Evolutionary conservation across 768 basidiomycete species (phyloP).

Genomic region (Pholiota conissans): DNA sequence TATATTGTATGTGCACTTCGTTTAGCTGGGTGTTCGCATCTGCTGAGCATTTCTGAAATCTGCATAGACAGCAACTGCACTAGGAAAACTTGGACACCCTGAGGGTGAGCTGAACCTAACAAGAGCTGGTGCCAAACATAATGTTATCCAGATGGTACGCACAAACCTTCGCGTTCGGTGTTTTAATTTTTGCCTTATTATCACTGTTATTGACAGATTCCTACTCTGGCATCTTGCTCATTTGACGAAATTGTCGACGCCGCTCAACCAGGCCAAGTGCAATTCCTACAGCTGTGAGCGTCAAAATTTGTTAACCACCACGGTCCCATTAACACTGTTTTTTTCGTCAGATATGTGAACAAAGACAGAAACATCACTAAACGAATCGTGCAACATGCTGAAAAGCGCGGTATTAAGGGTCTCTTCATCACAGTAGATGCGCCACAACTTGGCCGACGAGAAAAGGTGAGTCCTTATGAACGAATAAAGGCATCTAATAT

Average conservation of each 20-base stretch:
- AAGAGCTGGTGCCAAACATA: conserved; percentile 76
- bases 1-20: conserved; percentile 5
- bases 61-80: conserved; percentile 69
- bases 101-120: conserved; percentile 94
- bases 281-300: conserved; percentile 80
- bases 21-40: background rate
- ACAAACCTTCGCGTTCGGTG: background rate
- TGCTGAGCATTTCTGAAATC: background rate
- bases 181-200: background rate
- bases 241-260: conserved; percentile 93
- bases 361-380: conserved; percentile 82
- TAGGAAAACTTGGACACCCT: conserved; percentile 94
- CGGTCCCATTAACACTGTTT: background rate
- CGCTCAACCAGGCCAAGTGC: conserved; percentile 71
- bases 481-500: background rate
- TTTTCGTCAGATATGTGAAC: conserved; percentile 86
- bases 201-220: conserved; percentile 56
- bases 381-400: conserved; percentile 86
- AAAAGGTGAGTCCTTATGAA: conserved; percentile 61
- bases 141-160: conserved; percentile 43
- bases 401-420: conserved; percentile 85
- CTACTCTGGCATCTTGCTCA: conserved; percentile 90
- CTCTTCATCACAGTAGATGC: conserved; percentile 98
- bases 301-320: background rate
- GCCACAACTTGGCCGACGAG: conserved; percentile 90